These are phyloP conservation scores for Tricholomella constricta DNA, from an alignment of 768 basidiomycete genomes.

Conservation along the genomic window DNA sequence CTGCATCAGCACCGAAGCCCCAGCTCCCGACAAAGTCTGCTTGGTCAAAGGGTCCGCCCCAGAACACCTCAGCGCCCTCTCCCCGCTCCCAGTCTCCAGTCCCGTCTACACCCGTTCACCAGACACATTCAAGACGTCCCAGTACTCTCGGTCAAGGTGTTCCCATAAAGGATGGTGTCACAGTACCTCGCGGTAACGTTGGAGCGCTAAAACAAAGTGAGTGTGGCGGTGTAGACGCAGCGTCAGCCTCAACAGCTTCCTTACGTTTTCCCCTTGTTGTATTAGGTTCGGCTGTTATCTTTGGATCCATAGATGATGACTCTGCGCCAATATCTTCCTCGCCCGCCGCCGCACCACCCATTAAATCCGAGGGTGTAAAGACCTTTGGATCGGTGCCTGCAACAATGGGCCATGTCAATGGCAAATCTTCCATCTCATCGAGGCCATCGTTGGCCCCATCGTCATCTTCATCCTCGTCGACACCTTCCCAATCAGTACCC, in stretches of 20 bases:
- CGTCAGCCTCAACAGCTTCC: conserved; percentile 12
- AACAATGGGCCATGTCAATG: conserved; percentile 58
- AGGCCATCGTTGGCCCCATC: conserved; percentile 34
- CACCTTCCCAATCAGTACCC: conserved; percentile 34
- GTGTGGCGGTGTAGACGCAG: conserved; percentile 19
- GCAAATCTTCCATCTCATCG: conserved; percentile 54
- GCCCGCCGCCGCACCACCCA: conserved; percentile 65
- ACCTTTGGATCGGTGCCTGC: conserved; percentile 81
- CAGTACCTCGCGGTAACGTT: conserved; percentile 66
- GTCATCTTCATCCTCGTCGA: conserved; percentile 33
- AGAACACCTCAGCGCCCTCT: conserved; percentile 56
- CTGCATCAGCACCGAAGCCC: conserved; percentile 70
- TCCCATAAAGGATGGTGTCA: conserved; percentile 78
- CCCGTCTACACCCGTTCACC: conserved; percentile 49
- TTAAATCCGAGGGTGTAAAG: conserved; percentile 74
- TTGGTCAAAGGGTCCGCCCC: conserved; percentile 89
- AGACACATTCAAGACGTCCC: conserved; percentile 76
- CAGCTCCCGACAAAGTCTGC: conserved; percentile 81
- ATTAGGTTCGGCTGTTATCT: conserved; percentile 71
- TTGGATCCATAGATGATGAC: conserved; percentile 89
- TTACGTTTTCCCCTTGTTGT: conserved; percentile 9
- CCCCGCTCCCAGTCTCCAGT: conserved; percentile 82
- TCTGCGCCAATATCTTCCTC: conserved; percentile 80
- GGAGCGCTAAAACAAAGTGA: conserved; percentile 69
- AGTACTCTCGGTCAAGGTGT: conserved; percentile 73